phyloP scores from a whole-genome alignment of 163 green algal genomes.

The Prototheca cutis region DNA sequence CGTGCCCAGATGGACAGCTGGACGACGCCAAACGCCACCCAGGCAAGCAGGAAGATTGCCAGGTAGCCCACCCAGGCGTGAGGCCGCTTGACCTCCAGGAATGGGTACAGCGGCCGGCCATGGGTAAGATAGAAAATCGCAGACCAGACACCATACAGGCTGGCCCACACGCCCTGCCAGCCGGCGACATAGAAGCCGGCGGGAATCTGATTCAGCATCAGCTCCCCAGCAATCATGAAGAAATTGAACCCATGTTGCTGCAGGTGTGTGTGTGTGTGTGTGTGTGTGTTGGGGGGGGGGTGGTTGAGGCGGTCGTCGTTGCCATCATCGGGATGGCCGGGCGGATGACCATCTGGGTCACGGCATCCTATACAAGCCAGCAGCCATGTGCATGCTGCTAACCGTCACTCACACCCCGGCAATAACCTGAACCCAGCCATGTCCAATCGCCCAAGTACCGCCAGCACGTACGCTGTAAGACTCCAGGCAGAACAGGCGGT shows the following conservation, averaged over 20 bases:
- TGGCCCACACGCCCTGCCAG: constrained; percentile 11
- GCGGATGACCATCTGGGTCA: background rate
- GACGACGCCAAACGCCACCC: background rate
- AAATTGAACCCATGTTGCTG: constrained; percentile 29
- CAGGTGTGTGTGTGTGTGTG: background rate
- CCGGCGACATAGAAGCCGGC: background rate
- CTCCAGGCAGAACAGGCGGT: constrained; percentile 10
- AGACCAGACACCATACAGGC: constrained; percentile 12
- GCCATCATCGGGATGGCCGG: background rate
- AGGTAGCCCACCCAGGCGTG: constrained; percentile 17
- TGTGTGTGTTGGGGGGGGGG: too few species aligned
- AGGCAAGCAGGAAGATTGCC: constrained; percentile 9
- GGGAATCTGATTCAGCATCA: constrained; percentile 15
- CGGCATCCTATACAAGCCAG: background rate
- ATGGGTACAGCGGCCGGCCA: constrained; percentile 25
- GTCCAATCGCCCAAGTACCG: background rate
- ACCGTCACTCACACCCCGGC: background rate
- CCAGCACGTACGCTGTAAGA: constrained; percentile 17
- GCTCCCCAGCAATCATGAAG: constrained; percentile 21
- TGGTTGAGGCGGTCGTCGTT: background rate
- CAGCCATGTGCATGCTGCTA: background rate
- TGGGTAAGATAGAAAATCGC: constrained; percentile 8
- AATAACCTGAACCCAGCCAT: background rate
- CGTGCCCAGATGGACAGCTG: too few species aligned
- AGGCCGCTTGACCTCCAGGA: constrained; percentile 19